phyloP scores from a whole-genome alignment of 2,329 filamentous ascomycete species.

The Colletotrichum karsti region DNA sequence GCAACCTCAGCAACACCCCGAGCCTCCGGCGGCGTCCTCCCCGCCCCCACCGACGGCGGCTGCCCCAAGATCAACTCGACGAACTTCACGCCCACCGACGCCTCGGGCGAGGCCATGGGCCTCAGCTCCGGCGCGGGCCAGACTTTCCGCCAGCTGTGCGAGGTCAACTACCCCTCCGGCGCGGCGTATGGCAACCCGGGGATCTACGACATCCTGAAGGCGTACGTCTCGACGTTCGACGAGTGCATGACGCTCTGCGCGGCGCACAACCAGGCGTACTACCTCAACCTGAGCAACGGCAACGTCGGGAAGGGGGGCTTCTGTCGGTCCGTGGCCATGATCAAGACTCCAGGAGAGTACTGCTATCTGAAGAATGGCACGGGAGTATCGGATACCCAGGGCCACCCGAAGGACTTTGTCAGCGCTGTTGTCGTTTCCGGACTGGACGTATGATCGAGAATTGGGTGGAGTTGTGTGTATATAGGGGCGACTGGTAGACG shows the following conservation, averaged over 20 bases:
- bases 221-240: conserved; percentile 31
- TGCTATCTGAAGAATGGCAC: conserved; percentile 34
- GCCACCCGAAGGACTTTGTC: conserved; percentile 7
- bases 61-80: conserved; percentile 31
- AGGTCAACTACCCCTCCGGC: conserved; percentile 30
- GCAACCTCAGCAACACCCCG: not conserved
- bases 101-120: not conserved
- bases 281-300: not conserved
- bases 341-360: conserved; percentile 30
- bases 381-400: conserved; percentile 25
- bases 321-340: conserved; percentile 30
- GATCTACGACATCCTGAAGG: conserved; percentile 30
- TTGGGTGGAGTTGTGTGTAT: no score
- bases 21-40: not conserved
- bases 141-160: conserved; percentile 28
- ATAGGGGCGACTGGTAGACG: no score
- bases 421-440: conserved; percentile 23
- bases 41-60: conserved; percentile 30
- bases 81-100: conserved; percentile 25
- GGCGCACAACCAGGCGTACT: conserved; percentile 19
- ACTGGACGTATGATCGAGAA: not conserved
- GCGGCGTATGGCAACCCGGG: conserved; percentile 26
- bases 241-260: conserved; percentile 32
- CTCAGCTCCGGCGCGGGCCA: not conserved
- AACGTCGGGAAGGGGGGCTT: conserved; percentile 2